A percentile compares a stretch with the other conserved stretches of the same genome.
Conservation (phyloP, 768 basidiomycete species). For the Serendipita sp. region DNA sequence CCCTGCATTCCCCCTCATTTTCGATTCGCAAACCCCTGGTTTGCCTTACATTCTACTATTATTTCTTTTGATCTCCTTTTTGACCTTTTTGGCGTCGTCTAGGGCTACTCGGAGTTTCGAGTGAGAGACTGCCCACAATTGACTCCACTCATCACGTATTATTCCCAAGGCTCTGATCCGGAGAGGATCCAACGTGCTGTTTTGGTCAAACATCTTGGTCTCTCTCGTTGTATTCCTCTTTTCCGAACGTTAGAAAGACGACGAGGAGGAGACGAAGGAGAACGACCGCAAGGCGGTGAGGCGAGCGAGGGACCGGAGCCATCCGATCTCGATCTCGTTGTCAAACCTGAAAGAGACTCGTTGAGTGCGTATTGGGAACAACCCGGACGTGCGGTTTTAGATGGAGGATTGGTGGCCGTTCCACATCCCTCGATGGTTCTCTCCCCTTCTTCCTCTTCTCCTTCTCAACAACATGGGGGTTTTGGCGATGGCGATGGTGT, state of each 20-base stretch:
- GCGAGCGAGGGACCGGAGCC: background rate
- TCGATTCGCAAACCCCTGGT: background rate
- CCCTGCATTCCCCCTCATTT: background rate
- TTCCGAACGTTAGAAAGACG: background rate
- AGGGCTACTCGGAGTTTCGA: constrained; percentile 55
- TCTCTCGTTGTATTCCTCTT: background rate
- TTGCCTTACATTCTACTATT: background rate
- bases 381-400: constrained; percentile 63
- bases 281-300: background rate
- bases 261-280: background rate
- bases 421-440: constrained; percentile 42
- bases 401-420: constrained; percentile 53
- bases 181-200: too few species aligned
- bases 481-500: too few species aligned
- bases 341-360: constrained; percentile 17
- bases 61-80: background rate
- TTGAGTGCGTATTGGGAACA: constrained; percentile 67
- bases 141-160: constrained; percentile 42
- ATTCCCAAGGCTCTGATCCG: constrained; percentile 34
- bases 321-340: background rate
- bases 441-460: constrained; percentile 14
- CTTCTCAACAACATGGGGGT: constrained; percentile 10
- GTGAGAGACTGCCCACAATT: constrained; percentile 43
- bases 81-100: background rate
- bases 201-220: too few species aligned